These are phyloP conservation scores for Zopfochytrium polystomum DNA, from an alignment of 371 early-diverging fungal genomes.

Conservation along the genomic window DNA sequence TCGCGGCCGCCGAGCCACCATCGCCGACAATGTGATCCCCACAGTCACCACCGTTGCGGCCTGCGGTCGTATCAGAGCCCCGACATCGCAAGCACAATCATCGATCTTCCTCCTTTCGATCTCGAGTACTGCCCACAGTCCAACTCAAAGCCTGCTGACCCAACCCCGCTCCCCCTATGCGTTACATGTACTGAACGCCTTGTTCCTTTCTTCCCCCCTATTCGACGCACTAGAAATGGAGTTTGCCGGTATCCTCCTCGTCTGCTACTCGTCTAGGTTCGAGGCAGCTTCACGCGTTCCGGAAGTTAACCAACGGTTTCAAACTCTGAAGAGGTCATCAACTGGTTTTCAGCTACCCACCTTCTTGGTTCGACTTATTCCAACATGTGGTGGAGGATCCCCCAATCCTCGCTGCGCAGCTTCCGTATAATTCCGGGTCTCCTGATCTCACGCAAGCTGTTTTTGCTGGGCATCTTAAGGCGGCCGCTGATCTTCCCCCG, in stretches of 20 bases:
- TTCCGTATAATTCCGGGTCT: slow-evolving; percentile 11
- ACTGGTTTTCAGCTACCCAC: slow-evolving; percentile 19
- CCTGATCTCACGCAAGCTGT: slow-evolving; percentile 1
- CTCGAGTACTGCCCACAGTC: too few relatives aligned
- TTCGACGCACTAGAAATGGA: not conserved
- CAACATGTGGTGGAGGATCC: slow-evolving; percentile 1
- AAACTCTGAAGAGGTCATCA: slow-evolving; percentile 15
- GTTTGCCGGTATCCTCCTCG: slow-evolving; percentile 54
- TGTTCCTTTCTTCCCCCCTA: not conserved
- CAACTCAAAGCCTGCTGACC: too few relatives aligned
- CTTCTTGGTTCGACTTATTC: slow-evolving; percentile 2
- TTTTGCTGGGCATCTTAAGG: not conserved
- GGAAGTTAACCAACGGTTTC: slow-evolving; percentile 39
- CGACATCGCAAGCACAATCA: too few relatives aligned
- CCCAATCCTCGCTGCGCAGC: not conserved
- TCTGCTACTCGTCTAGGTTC: slow-evolving; percentile 52
- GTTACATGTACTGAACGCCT: too few relatives aligned
- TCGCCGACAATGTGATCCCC: too few relatives aligned
- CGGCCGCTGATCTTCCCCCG: not conserved
- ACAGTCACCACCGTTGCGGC: too few relatives aligned
- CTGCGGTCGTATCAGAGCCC: too few relatives aligned
- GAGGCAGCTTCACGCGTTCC: slow-evolving; percentile 62
- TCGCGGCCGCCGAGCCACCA: too few relatives aligned
- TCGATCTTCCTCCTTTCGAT: too few relatives aligned
- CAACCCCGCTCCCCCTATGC: too few relatives aligned